These are phyloP conservation scores for Cladophialophora carrionii DNA, from an alignment of 2,329 filamentous ascomycete species.

Conservation along the genomic window DNA sequence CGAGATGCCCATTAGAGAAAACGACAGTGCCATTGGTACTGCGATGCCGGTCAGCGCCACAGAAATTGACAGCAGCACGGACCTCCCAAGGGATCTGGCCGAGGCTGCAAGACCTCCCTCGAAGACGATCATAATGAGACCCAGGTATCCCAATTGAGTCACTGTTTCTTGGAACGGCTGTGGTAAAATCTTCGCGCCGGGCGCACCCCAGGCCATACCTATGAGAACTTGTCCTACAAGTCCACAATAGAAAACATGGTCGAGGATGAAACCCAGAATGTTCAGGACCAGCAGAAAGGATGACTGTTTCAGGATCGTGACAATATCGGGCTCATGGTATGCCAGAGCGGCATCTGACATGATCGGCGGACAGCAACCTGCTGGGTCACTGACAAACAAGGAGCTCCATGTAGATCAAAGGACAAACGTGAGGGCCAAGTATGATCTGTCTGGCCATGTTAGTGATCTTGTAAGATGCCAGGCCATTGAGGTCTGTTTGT, in stretches of 20 bases:
- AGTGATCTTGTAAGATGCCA: neutral
- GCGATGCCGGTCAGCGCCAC: conserved; percentile 70
- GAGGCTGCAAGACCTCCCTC: conserved; percentile 67
- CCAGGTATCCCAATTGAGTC: conserved; percentile 71
- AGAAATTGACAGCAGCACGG: conserved; percentile 61
- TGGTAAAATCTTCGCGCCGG: conserved; percentile 65
- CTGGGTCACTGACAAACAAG: neutral
- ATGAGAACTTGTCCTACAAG: conserved; percentile 72
- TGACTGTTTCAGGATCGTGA: conserved; percentile 61
- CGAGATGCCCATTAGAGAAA: conserved; percentile 58
- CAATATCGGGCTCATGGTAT: conserved; percentile 67
- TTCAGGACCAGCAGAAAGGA: conserved; percentile 69
- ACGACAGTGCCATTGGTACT: conserved; percentile 68
- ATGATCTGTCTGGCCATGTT: neutral
- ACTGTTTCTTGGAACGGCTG: conserved; percentile 57
- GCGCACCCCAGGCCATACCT: conserved; percentile 70
- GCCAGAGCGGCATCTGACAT: conserved; percentile 38
- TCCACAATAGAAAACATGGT: conserved; percentile 68
- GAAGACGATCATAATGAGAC: conserved; percentile 72
- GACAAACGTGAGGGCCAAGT: neutral
- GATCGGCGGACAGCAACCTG: neutral
- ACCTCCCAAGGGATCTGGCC: conserved; percentile 60
- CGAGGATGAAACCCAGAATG: conserved; percentile 59
- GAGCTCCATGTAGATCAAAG: conserved; percentile 6
- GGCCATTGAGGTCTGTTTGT: neutral